phyloP scores from a whole-genome alignment of 805 yeast species.

The Metschnikowia similis region DNA sequence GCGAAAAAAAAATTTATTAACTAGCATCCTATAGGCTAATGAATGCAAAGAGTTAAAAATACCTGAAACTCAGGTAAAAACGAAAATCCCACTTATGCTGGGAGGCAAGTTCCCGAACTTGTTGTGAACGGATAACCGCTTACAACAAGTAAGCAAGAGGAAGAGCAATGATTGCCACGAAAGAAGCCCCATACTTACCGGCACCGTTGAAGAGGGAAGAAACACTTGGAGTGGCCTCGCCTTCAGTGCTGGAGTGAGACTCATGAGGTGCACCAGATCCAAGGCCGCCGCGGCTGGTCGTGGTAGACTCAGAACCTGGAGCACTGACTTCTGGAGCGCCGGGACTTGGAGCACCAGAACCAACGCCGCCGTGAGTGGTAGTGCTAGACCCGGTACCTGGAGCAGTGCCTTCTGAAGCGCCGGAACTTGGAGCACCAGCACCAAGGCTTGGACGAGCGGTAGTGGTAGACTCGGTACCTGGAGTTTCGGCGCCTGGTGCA shows the following conservation, averaged over 20 bases:
- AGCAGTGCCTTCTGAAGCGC: not conserved
- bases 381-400: not conserved
- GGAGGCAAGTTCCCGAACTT: slow-evolving; percentile 1
- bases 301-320: not conserved
- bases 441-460: too few relatives aligned
- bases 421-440: not conserved
- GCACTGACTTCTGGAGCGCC: not conserved
- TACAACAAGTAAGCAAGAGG: slow-evolving; percentile 37
- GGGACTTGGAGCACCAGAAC: not conserved
- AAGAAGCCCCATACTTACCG: slow-evolving; percentile 22
- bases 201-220: slow-evolving; percentile 16
- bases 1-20: not conserved
- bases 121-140: slow-evolving; percentile 6
- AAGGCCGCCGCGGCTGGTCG: not conserved
- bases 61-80: not conserved
- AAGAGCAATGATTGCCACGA: slow-evolving; percentile 26
- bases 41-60: not conserved
- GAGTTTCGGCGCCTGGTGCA: slow-evolving; percentile 1
- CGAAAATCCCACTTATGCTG: not conserved
- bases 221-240: slow-evolving; percentile 10
- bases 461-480: not conserved
- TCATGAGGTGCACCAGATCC: not conserved
- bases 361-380: too few relatives aligned
- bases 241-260: slow-evolving; percentile 7
- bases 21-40: not conserved